Base-by-base conservation (phyloP, 1,284 basidiomycete species). In the Termitomyces sp. region DNA sequence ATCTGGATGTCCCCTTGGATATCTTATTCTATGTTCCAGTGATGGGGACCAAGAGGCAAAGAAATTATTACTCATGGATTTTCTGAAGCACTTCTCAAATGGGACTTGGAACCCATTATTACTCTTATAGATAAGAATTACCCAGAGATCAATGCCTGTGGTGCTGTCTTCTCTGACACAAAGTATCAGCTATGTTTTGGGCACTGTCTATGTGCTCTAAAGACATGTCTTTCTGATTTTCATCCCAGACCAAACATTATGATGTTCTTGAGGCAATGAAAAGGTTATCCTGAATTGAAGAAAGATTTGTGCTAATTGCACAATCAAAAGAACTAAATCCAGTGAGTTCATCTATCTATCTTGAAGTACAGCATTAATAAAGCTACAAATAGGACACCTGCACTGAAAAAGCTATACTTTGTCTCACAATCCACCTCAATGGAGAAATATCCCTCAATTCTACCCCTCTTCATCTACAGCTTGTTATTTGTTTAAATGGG, bases 101-200 rank as follows among this genome's bases (percentile, higher is more conserved):
- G 63, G 62, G 47, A 54, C 13, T 15, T 64, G 5, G 24, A 48
- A 12, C 49, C 54, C 6, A 54, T 63, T 13, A 28, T 62, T 26
- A 64, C 59, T 1, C 55, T 68, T 1, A 61, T 61, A 2, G 64
- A 67, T 55, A 67, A 68, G 39, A 62, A 68, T 49, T 46, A 55
- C 31, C 61, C 62, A 2, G 64, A 68, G 53, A 67, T 67, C 17
- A 64, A 67, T 59, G 62, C 64, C 1, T 65, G 59, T 52, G 52
- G 44, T 1, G 43, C 53, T 0, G 43, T 53, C 13, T 65, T 62
- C 30, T 66, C 65, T 8, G 54, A 64, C 8, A 62, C 63, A 31
- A 69, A 69, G 54, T 67, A 69, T 53, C 67, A 69, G 26, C 21
- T 44, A 15, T 44, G 42, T 52, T 69, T 65, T 47, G 69, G 66